Conservation (phyloP, 208 protist species). For the Trypanosoma vivax region DNA sequence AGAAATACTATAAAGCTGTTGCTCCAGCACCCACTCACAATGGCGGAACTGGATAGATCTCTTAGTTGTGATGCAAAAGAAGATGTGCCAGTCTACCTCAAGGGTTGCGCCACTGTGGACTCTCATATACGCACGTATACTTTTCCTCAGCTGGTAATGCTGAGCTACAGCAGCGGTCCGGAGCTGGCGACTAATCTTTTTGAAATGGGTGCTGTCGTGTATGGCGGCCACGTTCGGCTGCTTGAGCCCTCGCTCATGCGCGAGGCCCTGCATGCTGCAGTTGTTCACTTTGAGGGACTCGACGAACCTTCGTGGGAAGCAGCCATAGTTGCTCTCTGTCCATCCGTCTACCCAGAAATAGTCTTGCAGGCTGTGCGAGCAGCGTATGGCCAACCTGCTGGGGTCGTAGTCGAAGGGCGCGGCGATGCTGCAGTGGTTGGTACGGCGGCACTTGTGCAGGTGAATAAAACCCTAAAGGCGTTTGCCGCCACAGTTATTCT, state of each 20-base stretch:
- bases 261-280: conserved; percentile 27
- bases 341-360: conserved; percentile 39
- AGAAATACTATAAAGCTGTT: conserved; percentile 22
- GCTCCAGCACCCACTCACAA: conserved; percentile 25
- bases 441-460: conserved; percentile 15
- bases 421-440: neutral
- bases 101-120: neutral
- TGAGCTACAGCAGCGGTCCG: conserved; percentile 31
- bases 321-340: conserved; percentile 34
- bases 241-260: conserved; percentile 32
- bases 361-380: conserved; percentile 47
- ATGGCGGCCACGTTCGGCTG: conserved; percentile 42
- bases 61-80: neutral
- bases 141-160: conserved; percentile 40
- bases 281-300: conserved; percentile 31
- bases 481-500: conserved; percentile 40
- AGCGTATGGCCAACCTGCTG: conserved; percentile 25
- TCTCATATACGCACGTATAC: conserved; percentile 18
- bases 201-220: conserved; percentile 38
- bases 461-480: conserved; percentile 24
- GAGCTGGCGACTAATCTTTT: conserved; percentile 37
- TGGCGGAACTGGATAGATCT: conserved; percentile 37
- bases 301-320: conserved; percentile 24
- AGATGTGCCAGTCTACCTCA: neutral
- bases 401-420: neutral